phyloP scores from a whole-genome alignment of 2,329 filamentous ascomycete genomes.

The Truncatella angustata region DNA sequence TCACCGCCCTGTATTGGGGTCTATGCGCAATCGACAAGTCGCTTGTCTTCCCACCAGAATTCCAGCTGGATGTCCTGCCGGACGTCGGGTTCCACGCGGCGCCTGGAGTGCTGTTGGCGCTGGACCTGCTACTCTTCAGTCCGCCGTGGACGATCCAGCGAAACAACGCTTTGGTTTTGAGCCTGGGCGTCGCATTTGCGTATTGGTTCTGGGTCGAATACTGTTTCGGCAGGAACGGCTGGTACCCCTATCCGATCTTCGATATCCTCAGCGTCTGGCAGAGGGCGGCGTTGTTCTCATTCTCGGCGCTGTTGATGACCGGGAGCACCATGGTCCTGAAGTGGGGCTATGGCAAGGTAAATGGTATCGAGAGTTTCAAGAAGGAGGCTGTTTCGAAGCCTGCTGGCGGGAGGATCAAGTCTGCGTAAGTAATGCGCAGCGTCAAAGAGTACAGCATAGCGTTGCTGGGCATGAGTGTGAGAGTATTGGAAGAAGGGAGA shows the following conservation, averaged over 20 bases:
- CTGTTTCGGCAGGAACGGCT: constrained; percentile 66
- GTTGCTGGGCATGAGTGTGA: too few species aligned
- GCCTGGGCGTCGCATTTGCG: constrained; percentile 56
- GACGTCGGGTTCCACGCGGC: constrained; percentile 67
- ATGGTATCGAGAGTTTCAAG: constrained; percentile 49
- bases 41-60: constrained; percentile 52
- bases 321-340: constrained; percentile 67
- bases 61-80: constrained; percentile 52
- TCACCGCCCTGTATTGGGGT: constrained; percentile 72
- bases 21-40: constrained; percentile 55
- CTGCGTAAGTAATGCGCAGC: background rate
- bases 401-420: background rate
- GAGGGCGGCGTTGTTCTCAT: constrained; percentile 65
- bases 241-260: constrained; percentile 87
- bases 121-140: constrained; percentile 67
- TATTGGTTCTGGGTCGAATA: constrained; percentile 80
- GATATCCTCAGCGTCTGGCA: constrained; percentile 63
- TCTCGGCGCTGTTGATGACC: constrained; percentile 71
- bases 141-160: constrained; percentile 69
- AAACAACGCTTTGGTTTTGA: constrained; percentile 57
- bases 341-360: constrained; percentile 66
- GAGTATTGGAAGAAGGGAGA: too few species aligned
- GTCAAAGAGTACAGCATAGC: too few species aligned
- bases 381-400: constrained; percentile 27
- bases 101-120: constrained; percentile 61